Evolutionary conservation across 2,329 filamentous ascomycete species (phyloP).

Genomic region (Trichophyton schoenleinii): DNA sequence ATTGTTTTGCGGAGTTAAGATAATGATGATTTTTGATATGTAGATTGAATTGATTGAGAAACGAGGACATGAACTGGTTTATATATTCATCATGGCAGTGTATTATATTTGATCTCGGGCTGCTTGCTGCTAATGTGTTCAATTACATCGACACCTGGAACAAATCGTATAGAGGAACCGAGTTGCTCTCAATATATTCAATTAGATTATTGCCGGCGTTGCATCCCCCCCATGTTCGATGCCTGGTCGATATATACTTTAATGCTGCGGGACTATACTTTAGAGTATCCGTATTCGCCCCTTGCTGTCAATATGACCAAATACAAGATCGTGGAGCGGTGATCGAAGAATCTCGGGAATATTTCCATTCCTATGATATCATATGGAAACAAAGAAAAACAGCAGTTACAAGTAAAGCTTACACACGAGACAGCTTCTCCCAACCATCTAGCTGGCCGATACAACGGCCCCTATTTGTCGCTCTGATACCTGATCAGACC

Average conservation of each 20-base stretch:
- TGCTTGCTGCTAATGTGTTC: not conserved
- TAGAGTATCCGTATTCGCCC: not conserved
- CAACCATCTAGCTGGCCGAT: not conserved
- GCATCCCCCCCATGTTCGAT: not conserved
- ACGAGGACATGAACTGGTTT: not conserved
- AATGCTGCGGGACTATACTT: not conserved
- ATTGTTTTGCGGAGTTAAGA: not conserved
- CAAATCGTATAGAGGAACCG: not conserved
- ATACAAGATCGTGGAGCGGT: not conserved
- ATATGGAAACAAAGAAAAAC: not conserved
- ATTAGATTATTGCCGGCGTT: not conserved
- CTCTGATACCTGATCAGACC: not conserved
- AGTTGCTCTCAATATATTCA: not conserved
- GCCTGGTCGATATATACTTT: too few relatives aligned
- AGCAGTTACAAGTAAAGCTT: not conserved
- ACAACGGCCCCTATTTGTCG: not conserved
- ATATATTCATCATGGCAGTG: not conserved
- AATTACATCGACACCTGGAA: not conserved
- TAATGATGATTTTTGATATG: not conserved
- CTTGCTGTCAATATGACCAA: not conserved
- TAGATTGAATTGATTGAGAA: not conserved
- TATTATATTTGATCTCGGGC: too few relatives aligned
- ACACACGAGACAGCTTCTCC: not conserved
- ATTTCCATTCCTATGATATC: not conserved
- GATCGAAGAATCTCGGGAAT: not conserved